Base-by-base conservation (phyloP, 2,329 filamentous ascomycete species). In the Penicillium frequentans region DNA sequence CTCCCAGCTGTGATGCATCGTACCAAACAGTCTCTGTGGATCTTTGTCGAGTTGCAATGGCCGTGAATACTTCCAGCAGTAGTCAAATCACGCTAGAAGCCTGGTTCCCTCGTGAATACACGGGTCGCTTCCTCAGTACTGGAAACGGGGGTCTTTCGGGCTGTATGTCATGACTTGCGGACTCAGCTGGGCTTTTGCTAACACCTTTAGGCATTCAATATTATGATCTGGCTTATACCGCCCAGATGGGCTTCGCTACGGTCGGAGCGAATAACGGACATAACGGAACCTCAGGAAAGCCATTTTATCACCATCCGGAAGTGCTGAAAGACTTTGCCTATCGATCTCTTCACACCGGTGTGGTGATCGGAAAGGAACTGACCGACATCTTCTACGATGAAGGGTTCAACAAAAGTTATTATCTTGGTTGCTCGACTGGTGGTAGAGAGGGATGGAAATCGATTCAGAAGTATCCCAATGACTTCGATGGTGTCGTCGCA, bases 241-340 rank as follows among this genome's bases (percentile, higher is more conserved):
- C 73, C 7, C 61, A 69, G 0, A 68, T 76, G 16, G 78, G 78
- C 0, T 82, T 82, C 52, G 74, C 79, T 1, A 70, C 74, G 0
- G 74, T 82, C 27, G 80, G 78, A 2, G 76, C 80, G 1, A 82
- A 82, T 55, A 81, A 79, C 23, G 80, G 80, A 3, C 80, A 82
- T 47, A 80, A 81, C 58, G 80, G 79, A 37, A 73, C 74, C 3
- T 75, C 72, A 3, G 81, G 80, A n/a, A 54, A 67, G 24, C 70
- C 78, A 0, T 82, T 83, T 60, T 76, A 78, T 49, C 70, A 77
- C 19, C 78, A 80, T 23, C 66, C 74, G 0, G 78, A 79, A 19
- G 72, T 81, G 9, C 62, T 82, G 1, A 71, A 74, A 35, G 81
- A 83, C 58, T 83, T 81, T 60, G 78, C 77, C 10, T 81, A 77